These are phyloP conservation scores for Globisporangium solare DNA, from an alignment of 352 stramenopile genomes.

Conservation along the genomic window DNA sequence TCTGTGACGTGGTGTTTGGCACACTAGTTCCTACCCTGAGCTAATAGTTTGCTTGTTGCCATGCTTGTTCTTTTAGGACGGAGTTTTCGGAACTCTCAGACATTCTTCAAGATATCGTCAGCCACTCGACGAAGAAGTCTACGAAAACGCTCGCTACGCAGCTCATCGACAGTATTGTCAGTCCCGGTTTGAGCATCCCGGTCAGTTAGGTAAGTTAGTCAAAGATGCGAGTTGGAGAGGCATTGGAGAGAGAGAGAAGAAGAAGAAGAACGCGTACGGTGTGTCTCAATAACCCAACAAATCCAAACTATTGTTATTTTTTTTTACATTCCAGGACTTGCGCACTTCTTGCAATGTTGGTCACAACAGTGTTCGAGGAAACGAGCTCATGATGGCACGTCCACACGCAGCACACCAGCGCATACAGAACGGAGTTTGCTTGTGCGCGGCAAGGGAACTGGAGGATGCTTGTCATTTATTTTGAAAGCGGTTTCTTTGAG, in stretches of 20 bases:
- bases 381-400: no score
- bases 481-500: background rate
- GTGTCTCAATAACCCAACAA: no score
- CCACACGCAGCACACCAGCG: no score
- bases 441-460: background rate
- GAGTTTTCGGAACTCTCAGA: conserved; percentile 54
- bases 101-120: conserved; percentile 50
- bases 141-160: conserved; percentile 69
- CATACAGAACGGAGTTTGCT: no score
- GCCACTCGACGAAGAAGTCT: conserved; percentile 55
- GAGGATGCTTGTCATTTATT: background rate
- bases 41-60: no score
- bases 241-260: background rate
- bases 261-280: background rate
- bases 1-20: conserved; percentile 5
- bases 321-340: background rate
- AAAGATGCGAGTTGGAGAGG: no score
- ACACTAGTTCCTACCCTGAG: background rate
- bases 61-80: conserved; percentile 12
- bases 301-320: conserved; percentile 4
- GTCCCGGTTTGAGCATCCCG: conserved; percentile 10
- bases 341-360: no score
- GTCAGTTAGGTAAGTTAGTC: conserved; percentile 28
- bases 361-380: no score
- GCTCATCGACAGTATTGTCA: conserved; percentile 52